These are phyloP conservation scores for Fusarium sp. DNA, from an alignment of 2,329 filamentous ascomycete species.

Conservation along the genomic window DNA sequence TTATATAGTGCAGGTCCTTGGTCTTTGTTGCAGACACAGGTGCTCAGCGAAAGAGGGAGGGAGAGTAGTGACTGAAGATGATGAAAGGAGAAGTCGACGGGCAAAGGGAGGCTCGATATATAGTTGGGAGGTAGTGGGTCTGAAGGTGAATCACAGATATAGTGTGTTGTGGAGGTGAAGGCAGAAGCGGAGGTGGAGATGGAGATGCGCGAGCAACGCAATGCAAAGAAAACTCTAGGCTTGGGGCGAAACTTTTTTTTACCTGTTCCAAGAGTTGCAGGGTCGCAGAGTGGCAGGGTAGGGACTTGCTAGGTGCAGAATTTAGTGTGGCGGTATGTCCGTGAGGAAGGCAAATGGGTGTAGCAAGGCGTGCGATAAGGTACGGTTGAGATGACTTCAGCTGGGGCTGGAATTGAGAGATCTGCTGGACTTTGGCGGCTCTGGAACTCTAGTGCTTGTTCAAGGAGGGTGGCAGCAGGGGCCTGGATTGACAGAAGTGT, in stretches of 20 bases:
- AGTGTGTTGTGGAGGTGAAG: slow-evolving; percentile 28
- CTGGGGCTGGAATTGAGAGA: slow-evolving; percentile 39
- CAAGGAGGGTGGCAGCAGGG: slow-evolving; percentile 31
- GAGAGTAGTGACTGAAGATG: slow-evolving; percentile 17
- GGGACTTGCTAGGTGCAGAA: slow-evolving; percentile 44
- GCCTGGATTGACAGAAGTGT: slow-evolving; percentile 35
- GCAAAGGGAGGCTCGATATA: slow-evolving; percentile 45
- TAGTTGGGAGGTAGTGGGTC: slow-evolving; percentile 38
- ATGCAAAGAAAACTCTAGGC: slow-evolving; percentile 34
- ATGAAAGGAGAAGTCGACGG: slow-evolving; percentile 19
- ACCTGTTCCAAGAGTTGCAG: slow-evolving; percentile 23
- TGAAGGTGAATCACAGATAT: slow-evolving; percentile 34
- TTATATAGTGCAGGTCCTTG: slow-evolving; percentile 26
- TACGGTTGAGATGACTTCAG: slow-evolving; percentile 34
- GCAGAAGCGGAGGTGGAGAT: slow-evolving; percentile 5
- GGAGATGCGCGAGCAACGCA: slow-evolving; percentile 10
- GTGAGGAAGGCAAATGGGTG: slow-evolving; percentile 42
- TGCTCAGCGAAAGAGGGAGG: slow-evolving; percentile 20
- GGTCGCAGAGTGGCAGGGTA: slow-evolving; percentile 15
- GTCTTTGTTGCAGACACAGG: neutral
- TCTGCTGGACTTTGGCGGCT: slow-evolving; percentile 35
- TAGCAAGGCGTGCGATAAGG: slow-evolving; percentile 26
- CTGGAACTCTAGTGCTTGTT: slow-evolving; percentile 26
- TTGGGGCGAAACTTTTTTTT: slow-evolving; percentile 30
- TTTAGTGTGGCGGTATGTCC: slow-evolving; percentile 51